These are phyloP conservation scores for Metschnikowia anglica DNA, from an alignment of 805 yeast genomes.

Conservation along the genomic window DNA sequence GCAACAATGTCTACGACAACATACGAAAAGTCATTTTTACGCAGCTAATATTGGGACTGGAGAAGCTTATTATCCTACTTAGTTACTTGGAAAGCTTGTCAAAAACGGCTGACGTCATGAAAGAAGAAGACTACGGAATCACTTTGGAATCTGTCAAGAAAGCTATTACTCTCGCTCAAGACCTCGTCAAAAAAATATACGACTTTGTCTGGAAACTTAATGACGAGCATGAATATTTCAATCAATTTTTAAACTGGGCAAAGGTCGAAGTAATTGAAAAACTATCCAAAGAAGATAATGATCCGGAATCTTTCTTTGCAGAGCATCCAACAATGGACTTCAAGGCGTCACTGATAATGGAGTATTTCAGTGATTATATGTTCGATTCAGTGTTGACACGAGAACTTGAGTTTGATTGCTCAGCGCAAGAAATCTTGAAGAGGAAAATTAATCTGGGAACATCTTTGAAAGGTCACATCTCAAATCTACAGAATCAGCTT, in stretches of 20 bases:
- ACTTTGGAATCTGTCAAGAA: conserved; percentile 2
- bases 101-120: conserved; percentile 10
- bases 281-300: conserved; percentile 39
- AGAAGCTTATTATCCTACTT: conserved; percentile 50
- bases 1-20: conserved; percentile 50
- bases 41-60: conserved; percentile 54
- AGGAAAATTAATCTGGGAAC: background rate
- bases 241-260: conserved; percentile 47
- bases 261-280: conserved; percentile 36
- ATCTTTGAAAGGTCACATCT: conserved; percentile 1
- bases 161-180: conserved; percentile 20
- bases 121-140: conserved; percentile 14
- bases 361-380: conserved; percentile 16
- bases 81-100: conserved; percentile 40
- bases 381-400: conserved; percentile 14
- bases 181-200: conserved; percentile 34
- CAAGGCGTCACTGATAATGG: conserved; percentile 17
- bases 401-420: conserved; percentile 5
- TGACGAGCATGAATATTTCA: conserved; percentile 47
- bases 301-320: conserved; percentile 16
- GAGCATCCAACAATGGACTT: conserved; percentile 18
- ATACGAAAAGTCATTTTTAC: conserved; percentile 48
- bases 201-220: conserved; percentile 43
- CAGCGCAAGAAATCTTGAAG: conserved; percentile 12
- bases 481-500: conserved; percentile 6